A percentile compares a stretch with the other conserved stretches of the same genome.
Conservation (phyloP, 352 stramenopile species). For the Phytophthora idaei region DNA sequence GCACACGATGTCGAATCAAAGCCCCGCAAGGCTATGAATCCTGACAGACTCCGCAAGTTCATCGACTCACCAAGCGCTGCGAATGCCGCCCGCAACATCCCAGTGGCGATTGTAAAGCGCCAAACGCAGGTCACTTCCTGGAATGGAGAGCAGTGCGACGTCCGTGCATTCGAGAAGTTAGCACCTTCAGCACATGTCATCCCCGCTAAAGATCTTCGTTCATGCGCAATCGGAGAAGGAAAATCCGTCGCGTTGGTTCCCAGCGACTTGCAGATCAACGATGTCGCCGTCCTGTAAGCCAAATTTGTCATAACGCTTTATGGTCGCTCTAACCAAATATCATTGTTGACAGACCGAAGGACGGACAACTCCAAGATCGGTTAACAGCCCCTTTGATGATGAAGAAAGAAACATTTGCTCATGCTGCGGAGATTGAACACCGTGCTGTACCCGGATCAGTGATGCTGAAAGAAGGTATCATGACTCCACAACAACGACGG, state of each 20-base stretch:
- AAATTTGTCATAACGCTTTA: constrained; percentile 16
- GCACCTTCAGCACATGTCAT: constrained; percentile 38
- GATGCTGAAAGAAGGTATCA: constrained; percentile 72
- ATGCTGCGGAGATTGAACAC: constrained; percentile 54
- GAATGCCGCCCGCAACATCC: constrained; percentile 47
- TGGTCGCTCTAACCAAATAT: background rate
- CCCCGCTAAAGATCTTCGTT: constrained; percentile 43
- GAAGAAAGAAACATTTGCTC: constrained; percentile 54
- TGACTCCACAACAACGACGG: constrained; percentile 71
- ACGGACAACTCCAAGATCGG: constrained; percentile 19
- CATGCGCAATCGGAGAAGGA: constrained; percentile 29
- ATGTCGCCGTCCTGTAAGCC: constrained; percentile 35
- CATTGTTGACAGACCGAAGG: constrained; percentile 9
- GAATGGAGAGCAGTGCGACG: constrained; percentile 67
- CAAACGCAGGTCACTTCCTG: constrained; percentile 53
- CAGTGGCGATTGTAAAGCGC: constrained; percentile 44
- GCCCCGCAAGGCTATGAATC: constrained; percentile 48
- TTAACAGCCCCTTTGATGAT: constrained; percentile 53
- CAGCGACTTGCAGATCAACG: constrained; percentile 37
- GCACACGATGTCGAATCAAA: constrained; percentile 26
- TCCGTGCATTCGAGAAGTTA: constrained; percentile 53
- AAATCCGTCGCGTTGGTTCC: constrained; percentile 9
- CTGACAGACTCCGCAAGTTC: constrained; percentile 59
- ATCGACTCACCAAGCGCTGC: constrained; percentile 56
- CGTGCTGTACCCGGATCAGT: constrained; percentile 50